Evolutionary conservation across 345 rosid genomes (phyloP), one percentile per base, ranked within the genome.

Genomic region (Citrus unshiu): DNA sequence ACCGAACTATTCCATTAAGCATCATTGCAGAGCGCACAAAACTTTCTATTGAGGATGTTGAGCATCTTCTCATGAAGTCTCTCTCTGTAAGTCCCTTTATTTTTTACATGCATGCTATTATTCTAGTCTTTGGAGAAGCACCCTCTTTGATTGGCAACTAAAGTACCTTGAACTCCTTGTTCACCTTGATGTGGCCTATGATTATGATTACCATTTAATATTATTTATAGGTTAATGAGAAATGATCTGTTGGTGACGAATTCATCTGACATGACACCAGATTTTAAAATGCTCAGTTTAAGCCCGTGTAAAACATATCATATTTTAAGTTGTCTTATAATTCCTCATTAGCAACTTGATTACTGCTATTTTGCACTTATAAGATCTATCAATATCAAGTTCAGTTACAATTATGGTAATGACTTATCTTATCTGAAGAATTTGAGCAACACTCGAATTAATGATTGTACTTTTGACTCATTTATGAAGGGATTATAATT

Each of bases 41-140:
- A 80, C 98, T 97, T 70, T 87, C 97, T 14, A 81, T 89, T 68
- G 95, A 94, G 86, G 93, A 93, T 79, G 98, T 97, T 74, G 98
- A 97, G 81, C 95, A 92, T 86, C 99, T 97, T 83, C 93, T 97
- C 79, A 93, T 97, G 95, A 97, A 97, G 91, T 89, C 96, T 75
- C 90, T 97, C 56, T 97, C 99, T 68, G 99, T 97, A 88, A 90
- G 99, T 89, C 64, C 62, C 76, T 60, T 67, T 43, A 65, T 65
- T 43, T 74, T 40, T 74, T 43, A 19, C 74, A 19, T 7, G 54
- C 61, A 12, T 25, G 37, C 4, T 9, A 29, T 54, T 14, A 34
- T 74, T 24, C 7, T 10, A 5, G 46, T 40, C 7, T 24, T 24
- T 68, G 57, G 12, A 34, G 21, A 54, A 54, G 58, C 58, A 4